Evolutionary conservation across 2,329 filamentous ascomycete genomes (phyloP).

Genomic region (Aureobasidium sp.): DNA sequence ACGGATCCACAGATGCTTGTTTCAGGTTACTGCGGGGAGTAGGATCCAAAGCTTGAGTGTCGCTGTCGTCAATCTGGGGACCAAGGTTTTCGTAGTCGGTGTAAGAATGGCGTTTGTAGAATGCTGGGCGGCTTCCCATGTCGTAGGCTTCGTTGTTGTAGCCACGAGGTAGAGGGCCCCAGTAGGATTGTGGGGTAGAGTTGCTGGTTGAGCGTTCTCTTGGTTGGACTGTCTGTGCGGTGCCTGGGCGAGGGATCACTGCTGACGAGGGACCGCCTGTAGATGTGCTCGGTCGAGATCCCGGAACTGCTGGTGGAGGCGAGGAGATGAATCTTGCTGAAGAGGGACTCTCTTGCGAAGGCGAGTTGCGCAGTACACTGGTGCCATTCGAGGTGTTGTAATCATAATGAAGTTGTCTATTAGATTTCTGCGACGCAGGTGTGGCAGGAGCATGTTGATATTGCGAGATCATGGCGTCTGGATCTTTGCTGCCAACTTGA

Average conservation of each 20-base stretch:
- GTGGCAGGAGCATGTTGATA: not conserved
- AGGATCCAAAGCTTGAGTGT: not conserved
- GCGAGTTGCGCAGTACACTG: not conserved
- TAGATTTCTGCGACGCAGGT: not conserved
- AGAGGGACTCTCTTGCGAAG: not conserved
- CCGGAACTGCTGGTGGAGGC: not conserved
- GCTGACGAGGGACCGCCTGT: not conserved
- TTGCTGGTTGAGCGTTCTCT: not conserved
- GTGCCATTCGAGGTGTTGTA: not conserved
- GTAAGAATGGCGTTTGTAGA: not conserved
- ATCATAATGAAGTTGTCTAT: not conserved
- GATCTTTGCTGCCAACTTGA: not conserved
- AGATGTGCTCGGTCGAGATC: not conserved
- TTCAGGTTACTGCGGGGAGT: not conserved
- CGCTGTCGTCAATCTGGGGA: not conserved
- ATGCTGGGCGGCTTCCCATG: not conserved
- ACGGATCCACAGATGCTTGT: conserved; percentile 1
- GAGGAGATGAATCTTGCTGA: not conserved
- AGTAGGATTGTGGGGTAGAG: not conserved
- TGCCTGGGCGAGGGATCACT: not conserved
- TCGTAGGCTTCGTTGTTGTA: not conserved
- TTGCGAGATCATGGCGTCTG: not conserved
- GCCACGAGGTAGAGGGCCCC: not conserved
- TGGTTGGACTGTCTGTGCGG: not conserved
- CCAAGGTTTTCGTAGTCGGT: not conserved